These are phyloP conservation scores for Pascua guehoae DNA, from an alignment of 1,284 basidiomycete species.

Conservation along the genomic window DNA sequence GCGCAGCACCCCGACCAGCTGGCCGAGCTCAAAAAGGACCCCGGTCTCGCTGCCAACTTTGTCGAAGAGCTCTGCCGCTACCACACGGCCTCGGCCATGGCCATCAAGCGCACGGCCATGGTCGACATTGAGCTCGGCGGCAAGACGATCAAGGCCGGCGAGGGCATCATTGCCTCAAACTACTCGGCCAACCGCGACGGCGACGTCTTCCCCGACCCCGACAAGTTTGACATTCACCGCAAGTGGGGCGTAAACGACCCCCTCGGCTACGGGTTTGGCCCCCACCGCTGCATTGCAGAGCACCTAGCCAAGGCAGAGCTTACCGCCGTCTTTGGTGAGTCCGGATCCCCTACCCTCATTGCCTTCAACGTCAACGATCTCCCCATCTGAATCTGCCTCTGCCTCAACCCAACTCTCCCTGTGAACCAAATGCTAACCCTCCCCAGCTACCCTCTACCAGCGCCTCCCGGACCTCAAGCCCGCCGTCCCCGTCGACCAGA, in stretches of 20 bases:
- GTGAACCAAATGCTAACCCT: no score
- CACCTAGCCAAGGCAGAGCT: slow-evolving; percentile 11
- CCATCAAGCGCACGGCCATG: slow-evolving; percentile 12
- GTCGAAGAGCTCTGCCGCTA: slow-evolving; percentile 14
- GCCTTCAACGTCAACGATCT: no score
- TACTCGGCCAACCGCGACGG: slow-evolving; percentile 13
- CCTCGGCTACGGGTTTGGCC: slow-evolving; percentile 8
- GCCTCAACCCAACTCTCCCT: no score
- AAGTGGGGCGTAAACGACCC: slow-evolving; percentile 6
- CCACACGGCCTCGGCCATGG: slow-evolving; percentile 14
- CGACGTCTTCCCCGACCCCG: slow-evolving; percentile 8
- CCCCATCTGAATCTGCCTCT: no score
- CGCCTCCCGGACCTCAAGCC: slow-evolving; percentile 8
- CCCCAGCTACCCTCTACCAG: slow-evolving; percentile 8
- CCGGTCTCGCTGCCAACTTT: slow-evolving; percentile 7
- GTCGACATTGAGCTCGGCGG: slow-evolving; percentile 8
- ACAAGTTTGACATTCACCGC: slow-evolving; percentile 12
- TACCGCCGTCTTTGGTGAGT: slow-evolving; percentile 8
- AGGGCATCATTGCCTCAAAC: slow-evolving; percentile 16
- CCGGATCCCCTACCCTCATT: no score
- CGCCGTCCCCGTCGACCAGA: slow-evolving; percentile 6
- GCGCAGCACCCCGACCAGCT: slow-evolving; percentile 9
- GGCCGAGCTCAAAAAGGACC: slow-evolving; percentile 7
- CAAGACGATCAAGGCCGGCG: slow-evolving; percentile 6
- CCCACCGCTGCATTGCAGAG: slow-evolving; percentile 15